phyloP scores from a whole-genome alignment of 2,329 filamentous ascomycete genomes.

The Ramularia collo-cygni region DNA sequence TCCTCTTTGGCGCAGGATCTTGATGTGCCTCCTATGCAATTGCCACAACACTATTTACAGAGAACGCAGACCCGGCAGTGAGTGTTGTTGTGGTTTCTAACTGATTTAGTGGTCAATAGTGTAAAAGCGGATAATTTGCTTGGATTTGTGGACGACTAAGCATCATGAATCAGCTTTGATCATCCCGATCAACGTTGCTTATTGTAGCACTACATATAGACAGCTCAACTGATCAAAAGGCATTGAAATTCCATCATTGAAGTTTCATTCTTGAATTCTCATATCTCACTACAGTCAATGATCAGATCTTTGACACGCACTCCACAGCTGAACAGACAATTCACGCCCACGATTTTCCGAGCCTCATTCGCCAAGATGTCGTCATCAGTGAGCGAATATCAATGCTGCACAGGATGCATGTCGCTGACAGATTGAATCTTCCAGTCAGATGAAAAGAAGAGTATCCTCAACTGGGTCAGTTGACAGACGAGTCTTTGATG shows the following conservation, averaged over 20 bases:
- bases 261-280: too few relatives aligned
- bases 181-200: too few relatives aligned
- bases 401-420: not conserved
- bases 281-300: not conserved
- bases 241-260: too few relatives aligned
- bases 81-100: too few relatives aligned
- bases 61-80: too few relatives aligned
- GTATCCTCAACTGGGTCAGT: conserved; percentile 73
- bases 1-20: conserved; percentile 10
- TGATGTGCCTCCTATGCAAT: conserved; percentile 37
- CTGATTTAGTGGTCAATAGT: too few relatives aligned
- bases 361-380: conserved; percentile 1
- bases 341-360: not conserved
- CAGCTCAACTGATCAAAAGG: too few relatives aligned
- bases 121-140: too few relatives aligned
- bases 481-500: conserved; percentile 43
- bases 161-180: too few relatives aligned
- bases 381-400: not conserved
- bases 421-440: conserved; percentile 4
- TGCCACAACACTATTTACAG: conserved; percentile 25
- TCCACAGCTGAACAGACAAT: conserved; percentile 1
- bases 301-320: not conserved
- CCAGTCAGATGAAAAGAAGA: conserved; percentile 22
- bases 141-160: too few relatives aligned
- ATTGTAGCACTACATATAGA: too few relatives aligned